These are phyloP conservation scores for Pseudogymnoascus sp. DNA, from an alignment of 2,329 filamentous ascomycete genomes.

Conservation along the genomic window DNA sequence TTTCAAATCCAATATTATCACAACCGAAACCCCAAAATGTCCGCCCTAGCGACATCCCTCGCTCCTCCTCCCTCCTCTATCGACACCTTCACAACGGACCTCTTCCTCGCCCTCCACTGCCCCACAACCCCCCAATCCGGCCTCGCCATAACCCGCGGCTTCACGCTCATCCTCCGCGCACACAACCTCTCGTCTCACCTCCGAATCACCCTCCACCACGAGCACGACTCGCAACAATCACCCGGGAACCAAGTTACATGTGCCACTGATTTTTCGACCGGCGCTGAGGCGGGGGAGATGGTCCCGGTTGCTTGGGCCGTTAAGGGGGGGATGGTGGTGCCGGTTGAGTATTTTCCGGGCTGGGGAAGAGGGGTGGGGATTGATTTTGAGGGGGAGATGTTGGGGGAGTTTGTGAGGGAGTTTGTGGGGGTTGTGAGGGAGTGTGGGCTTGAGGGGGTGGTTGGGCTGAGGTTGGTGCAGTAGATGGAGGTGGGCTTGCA, in stretches of 20 bases:
- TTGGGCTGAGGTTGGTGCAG: not conserved
- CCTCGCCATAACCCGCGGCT: not conserved
- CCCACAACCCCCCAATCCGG: not conserved
- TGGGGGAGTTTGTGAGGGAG: not conserved
- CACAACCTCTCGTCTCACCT: not conserved
- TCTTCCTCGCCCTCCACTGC: not conserved
- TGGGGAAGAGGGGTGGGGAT: not conserved
- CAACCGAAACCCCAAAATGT: not conserved
- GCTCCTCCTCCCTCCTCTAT: not conserved
- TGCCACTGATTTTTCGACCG: not conserved
- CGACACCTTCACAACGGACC: not conserved
- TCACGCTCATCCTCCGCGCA: not conserved
- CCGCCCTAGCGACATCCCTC: not conserved
- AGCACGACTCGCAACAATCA: not conserved
- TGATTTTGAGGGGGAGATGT: not conserved
- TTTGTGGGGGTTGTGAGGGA: not conserved
- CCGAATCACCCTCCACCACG: not conserved
- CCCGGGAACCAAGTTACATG: not conserved
- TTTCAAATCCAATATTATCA: not conserved
- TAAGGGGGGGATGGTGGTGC: not conserved
- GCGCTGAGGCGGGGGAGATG: not conserved
- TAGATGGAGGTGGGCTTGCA: not conserved
- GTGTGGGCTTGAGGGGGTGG: constrained; percentile 1
- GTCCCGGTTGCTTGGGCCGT: not conserved
- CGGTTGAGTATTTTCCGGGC: not conserved